These are phyloP conservation scores for Lathyrus tuberosus DNA, from an alignment of 306 rosid genomes.

Conservation along the genomic window DNA sequence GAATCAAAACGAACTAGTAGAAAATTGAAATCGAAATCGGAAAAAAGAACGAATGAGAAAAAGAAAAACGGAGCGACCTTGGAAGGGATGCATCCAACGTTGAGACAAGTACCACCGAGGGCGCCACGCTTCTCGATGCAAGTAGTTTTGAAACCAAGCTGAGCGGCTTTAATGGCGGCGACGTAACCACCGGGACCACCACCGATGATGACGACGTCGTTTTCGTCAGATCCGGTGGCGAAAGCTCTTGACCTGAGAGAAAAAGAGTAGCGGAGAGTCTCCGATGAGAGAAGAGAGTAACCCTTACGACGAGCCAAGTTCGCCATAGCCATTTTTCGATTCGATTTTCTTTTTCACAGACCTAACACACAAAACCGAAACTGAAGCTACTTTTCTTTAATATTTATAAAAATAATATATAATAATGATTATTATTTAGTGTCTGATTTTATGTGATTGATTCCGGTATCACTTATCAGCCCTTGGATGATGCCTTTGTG, in stretches of 20 bases:
- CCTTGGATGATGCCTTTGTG: conserved; percentile 8
- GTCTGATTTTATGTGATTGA: not conserved
- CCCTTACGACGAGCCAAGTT: conserved; percentile 85
- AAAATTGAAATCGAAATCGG: not conserved
- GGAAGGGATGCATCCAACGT: conserved; percentile 98
- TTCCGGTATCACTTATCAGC: not conserved
- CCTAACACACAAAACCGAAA: not conserved
- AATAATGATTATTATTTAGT: not conserved
- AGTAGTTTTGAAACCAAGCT: conserved; percentile 92
- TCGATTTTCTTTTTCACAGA: conserved; percentile 18
- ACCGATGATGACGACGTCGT: conserved; percentile 94
- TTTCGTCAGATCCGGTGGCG: conserved; percentile 90
- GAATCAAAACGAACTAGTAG: not conserved
- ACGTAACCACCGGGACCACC: conserved; percentile 99
- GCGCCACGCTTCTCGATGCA: conserved; percentile 98
- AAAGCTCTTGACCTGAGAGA: conserved; percentile 51
- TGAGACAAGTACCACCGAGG: conserved; percentile 98
- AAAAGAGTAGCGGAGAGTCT: conserved; percentile 52
- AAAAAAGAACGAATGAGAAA: not conserved
- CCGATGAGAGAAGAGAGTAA: conserved; percentile 56
- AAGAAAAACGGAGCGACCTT: conserved; percentile 61
- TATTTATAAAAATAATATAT: conserved; percentile 3
- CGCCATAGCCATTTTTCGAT: conserved; percentile 68
- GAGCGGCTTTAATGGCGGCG: conserved; percentile 98
- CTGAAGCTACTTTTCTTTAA: not conserved